Percentiles rank a stretch among this genome's conserved stretches.
Conservation (phyloP, 306 rosid genomes). For the Prunus mongolica region DNA sequence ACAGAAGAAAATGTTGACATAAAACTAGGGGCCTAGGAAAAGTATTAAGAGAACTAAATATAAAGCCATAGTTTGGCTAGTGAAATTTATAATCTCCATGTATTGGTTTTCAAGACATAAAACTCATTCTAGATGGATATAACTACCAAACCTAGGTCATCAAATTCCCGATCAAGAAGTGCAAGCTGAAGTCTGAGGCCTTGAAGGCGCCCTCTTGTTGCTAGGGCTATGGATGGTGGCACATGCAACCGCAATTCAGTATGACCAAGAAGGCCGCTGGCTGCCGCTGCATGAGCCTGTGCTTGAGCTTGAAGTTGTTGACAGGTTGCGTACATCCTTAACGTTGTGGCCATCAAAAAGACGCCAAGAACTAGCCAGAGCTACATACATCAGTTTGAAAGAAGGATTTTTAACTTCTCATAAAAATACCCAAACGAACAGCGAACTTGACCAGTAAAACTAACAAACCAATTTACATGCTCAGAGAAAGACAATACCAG, state of each 20-base stretch:
- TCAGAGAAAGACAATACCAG: slow-evolving; percentile 53
- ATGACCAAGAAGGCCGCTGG: slow-evolving; percentile 85
- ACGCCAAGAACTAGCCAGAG: slow-evolving; percentile 98
- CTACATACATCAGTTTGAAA: slow-evolving; percentile 31
- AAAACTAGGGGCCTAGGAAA: background rate
- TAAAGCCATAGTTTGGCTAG: background rate
- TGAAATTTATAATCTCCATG: background rate
- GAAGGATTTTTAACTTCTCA: background rate
- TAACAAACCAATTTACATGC: slow-evolving; percentile 11
- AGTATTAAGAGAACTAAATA: background rate
- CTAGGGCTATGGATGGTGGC: slow-evolving; percentile 89
- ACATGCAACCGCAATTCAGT: slow-evolving; percentile 82
- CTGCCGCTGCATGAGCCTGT: slow-evolving; percentile 86
- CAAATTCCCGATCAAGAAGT: slow-evolving; percentile 96
- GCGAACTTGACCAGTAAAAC: background rate
- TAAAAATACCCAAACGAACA: background rate
- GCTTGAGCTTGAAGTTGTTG: slow-evolving; percentile 98
- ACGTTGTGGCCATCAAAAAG: slow-evolving; percentile 90
- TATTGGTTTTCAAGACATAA: background rate
- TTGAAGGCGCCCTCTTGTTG: slow-evolving; percentile 85
- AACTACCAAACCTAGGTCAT: slow-evolving; percentile 66
- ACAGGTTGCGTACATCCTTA: slow-evolving; percentile 97
- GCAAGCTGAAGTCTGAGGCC: slow-evolving; percentile 99
- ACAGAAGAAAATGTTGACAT: background rate
- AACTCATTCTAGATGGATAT: background rate